These are phyloP conservation scores for Dipteronia dyeriana DNA, from an alignment of 345 rosid species.

Conservation along the genomic window DNA sequence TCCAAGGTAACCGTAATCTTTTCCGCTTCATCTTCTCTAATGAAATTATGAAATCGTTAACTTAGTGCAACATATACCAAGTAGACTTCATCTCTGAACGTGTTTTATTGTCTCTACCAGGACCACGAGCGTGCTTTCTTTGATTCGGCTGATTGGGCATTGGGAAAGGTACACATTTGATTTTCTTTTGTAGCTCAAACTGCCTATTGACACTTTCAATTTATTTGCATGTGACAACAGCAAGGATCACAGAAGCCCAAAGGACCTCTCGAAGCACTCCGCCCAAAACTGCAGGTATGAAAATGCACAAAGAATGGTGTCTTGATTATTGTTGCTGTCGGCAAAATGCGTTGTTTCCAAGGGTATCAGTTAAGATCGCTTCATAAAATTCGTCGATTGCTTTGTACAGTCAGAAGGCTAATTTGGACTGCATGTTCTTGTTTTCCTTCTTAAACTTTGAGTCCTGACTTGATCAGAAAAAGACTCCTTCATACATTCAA, in stretches of 20 bases:
- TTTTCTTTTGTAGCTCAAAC: conserved; percentile 6
- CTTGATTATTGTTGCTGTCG: background rate
- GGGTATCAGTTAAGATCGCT: background rate
- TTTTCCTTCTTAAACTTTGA: background rate
- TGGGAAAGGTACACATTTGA: conserved; percentile 61
- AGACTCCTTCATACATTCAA: too few relatives aligned
- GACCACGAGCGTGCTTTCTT: conserved; percentile 89
- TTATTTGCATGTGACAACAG: conserved; percentile 26
- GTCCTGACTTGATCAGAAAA: too few relatives aligned
- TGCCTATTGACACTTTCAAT: background rate
- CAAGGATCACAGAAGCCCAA: conserved; percentile 82
- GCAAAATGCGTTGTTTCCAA: background rate
- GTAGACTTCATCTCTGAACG: conserved; percentile 15
- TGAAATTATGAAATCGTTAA: background rate
- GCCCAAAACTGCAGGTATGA: conserved; percentile 79
- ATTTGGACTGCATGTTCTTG: background rate
- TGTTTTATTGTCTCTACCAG: conserved; percentile 33
- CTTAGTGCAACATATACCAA: background rate
- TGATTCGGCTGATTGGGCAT: conserved; percentile 96
- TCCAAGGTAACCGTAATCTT: conserved; percentile 52
- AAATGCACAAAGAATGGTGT: background rate
- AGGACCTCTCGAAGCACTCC: conserved; percentile 84
- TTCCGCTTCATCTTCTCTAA: background rate
- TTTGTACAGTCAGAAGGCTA: background rate
- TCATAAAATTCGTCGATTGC: background rate